Percentiles rank a stretch among this genome's conserved stretches.
Conservation (phyloP, 305 asterid genomes). For the Rubia peregrina region DNA sequence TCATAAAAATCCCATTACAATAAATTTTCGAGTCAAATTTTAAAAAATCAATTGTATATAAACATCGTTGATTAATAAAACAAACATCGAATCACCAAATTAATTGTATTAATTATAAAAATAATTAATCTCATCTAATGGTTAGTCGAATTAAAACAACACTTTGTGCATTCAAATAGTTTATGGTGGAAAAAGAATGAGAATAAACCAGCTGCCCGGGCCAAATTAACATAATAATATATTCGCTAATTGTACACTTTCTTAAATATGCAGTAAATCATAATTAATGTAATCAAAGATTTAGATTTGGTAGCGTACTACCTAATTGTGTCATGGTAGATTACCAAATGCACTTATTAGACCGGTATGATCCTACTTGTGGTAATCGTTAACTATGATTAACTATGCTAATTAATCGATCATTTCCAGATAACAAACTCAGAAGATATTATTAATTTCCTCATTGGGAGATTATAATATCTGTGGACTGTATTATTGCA, state of each 20-base stretch:
- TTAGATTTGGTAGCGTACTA: conserved; percentile 6
- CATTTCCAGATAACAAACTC: not conserved
- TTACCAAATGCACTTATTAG: conserved; percentile 12
- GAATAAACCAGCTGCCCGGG: not conserved
- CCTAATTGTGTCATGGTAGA: conserved; percentile 12
- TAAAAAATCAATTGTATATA: too few relatives aligned
- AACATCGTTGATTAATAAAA: too few relatives aligned
- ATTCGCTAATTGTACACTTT: not conserved
- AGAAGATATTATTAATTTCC: not conserved
- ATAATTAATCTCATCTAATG: too few relatives aligned
- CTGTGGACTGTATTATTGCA: not conserved
- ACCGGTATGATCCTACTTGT: not conserved
- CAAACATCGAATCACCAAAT: too few relatives aligned
- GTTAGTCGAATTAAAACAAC: too few relatives aligned
- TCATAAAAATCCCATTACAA: too few relatives aligned
- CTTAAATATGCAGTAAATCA: not conserved
- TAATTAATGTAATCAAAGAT: not conserved
- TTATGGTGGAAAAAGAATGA: not conserved
- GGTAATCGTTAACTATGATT: not conserved
- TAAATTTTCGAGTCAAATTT: too few relatives aligned
- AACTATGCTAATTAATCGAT: conserved; percentile 1
- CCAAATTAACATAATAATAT: not conserved
- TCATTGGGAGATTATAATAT: not conserved
- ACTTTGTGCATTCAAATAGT: not conserved
- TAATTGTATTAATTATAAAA: too few relatives aligned